Conservation (phyloP, 352 stramenopile species). For the Phytophthora macrochlamydospora region DNA sequence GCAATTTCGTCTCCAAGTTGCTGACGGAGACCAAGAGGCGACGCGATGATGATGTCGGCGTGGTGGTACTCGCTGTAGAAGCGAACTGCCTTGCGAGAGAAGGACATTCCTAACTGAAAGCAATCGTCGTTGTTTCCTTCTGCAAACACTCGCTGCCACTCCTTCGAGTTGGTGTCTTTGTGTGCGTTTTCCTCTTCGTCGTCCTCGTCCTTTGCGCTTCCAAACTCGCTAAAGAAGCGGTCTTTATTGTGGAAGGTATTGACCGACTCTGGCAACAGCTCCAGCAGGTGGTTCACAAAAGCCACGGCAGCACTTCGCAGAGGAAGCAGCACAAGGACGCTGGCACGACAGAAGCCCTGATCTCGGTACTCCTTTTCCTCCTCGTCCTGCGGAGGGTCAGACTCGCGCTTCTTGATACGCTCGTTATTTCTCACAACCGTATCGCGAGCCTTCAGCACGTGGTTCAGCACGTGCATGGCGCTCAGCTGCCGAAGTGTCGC, state of each 20-base stretch:
- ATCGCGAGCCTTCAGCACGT: conserved; percentile 77
- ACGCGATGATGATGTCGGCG: conserved; percentile 78
- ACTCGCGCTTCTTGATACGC: conserved; percentile 54
- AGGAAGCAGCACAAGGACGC: conserved; percentile 71
- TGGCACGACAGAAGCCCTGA: conserved; percentile 75
- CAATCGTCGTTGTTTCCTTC: conserved; percentile 84
- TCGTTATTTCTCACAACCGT: conserved; percentile 77
- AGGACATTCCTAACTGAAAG: conserved; percentile 77
- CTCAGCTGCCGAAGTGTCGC: conserved; percentile 54
- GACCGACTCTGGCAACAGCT: conserved; percentile 61
- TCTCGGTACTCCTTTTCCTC: conserved; percentile 79
- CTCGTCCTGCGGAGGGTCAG: conserved; percentile 11
- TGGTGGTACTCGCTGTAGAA: conserved; percentile 86
- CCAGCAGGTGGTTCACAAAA: conserved; percentile 71
- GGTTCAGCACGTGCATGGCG: conserved; percentile 82
- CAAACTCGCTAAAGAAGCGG: conserved; percentile 72
- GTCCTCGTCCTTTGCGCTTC: conserved; percentile 26
- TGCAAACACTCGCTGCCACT: conserved; percentile 78
- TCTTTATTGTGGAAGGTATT: conserved; percentile 80
- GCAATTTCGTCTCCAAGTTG: conserved; percentile 75
- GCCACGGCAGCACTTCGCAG: conserved; percentile 65
- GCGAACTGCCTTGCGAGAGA: conserved; percentile 66
- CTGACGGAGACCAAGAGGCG: conserved; percentile 69
- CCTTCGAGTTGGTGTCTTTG: conserved; percentile 46
- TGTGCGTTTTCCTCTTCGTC: conserved; percentile 16